Evolutionary conservation across 345 rosid species (phyloP), one percentile per base, ranked within the genome.

Genomic region (Salix viminalis): DNA sequence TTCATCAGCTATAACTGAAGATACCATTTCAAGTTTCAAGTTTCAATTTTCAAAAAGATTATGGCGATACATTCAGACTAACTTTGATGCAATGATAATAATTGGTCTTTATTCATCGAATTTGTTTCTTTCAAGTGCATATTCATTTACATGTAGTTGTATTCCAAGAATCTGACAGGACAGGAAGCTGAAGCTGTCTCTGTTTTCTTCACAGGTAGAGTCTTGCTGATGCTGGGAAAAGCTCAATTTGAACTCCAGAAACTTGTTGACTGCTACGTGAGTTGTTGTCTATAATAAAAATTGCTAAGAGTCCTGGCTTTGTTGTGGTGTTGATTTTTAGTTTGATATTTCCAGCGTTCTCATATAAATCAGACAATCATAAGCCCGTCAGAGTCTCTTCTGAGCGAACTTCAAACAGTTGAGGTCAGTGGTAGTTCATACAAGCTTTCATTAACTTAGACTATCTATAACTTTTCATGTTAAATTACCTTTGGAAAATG

Each of bases 211-310:
- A 83, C 92, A 94, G 99, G 92, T 78, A 88, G 79, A 73, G 82
- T 92, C 71, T 86, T 96, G 72, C 81, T 85, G 73, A 89, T 91
- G 97, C 79, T 96, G 85, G 96, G 97, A 65, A 84, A 92, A 72
- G 87, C 84, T 86, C 99, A 96, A 80, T 84, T 85, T 85, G 97
- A 96, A 82, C 94, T 96, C 70, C 97, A 94, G 69, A 90, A 85
- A 80, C 90, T 92, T 84, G 87, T 94, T 65, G 98, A 96, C 75
- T 84, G 84, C 79, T 96, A 96, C 88, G 99, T 96, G 80, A 94
- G 99, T 85, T 75, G 58, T 79, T 79, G 39, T 81, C 61, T 58
- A 54, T 32, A 39, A 69, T 15, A 18, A 42, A 10, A n/a, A 46
- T 10, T 65, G n/a, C 60, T 7, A 41, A 37, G 44, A 37, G 15